Evolutionary conservation across 306 rosid genomes (phyloP), one percentile per base, ranked within the genome.

Genomic region (Sechiopsis laciniata): DNA sequence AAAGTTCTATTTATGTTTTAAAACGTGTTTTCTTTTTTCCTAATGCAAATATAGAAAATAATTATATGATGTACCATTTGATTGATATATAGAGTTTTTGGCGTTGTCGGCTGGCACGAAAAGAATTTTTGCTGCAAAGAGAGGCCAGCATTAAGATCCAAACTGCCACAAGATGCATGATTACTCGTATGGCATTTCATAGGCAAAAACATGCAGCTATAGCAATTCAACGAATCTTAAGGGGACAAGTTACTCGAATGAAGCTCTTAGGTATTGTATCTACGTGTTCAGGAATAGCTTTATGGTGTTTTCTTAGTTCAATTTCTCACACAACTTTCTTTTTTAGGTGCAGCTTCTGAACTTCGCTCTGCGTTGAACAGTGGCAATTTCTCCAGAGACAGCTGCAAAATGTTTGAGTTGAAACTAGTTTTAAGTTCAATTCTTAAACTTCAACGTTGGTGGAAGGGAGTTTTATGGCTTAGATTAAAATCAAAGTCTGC

Each of bases 391-490:
- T 76, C 86, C 60, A 61, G 72, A 76, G 79, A 75, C 61, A 52
- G 62, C 71, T 77, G 87, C 79, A 77, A 69, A 14, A 22, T 50
- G 58, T 69, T 74, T 73, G 89, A 86, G 76, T 80, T 82, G 66
- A 80, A 86, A 62, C 40, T 79, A 16, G 73, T 78, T 73, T 77
- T 84, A 72, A 29, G 37, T 82, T 87, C 95, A 55, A 85, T 83
- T 81, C 68, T 87, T 66, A 90, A 85, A 85, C 78, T 92, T 81
- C 98, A 92, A 82, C 81, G 87, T 53, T 87, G 96, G 98, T 92
- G 98, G 98, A 88, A 84, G 77, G 54, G 83, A 60, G 76, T 74
- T 79, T 72, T 88, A 78, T 78, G 70, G 17, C 76, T 53, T 15
- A 86, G 83, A 42, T 59, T 67, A 60, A 87, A 81, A 79, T 79